Conservation (phyloP, 371 early-diverging fungal genomes). For the Coemansia linderi region DNA sequence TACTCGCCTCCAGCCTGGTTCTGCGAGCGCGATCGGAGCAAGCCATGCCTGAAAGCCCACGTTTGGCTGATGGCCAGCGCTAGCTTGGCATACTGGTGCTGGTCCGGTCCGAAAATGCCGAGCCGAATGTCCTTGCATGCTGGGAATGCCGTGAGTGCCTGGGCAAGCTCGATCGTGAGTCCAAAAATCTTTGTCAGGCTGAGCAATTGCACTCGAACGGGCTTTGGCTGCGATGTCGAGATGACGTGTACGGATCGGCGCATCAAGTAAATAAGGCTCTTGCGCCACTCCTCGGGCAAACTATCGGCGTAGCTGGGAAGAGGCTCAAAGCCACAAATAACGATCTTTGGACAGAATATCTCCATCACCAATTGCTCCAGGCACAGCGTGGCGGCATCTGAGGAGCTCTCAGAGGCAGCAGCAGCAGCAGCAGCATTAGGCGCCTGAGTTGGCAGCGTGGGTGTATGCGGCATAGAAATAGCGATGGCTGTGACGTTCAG, state of each 20-base stretch:
- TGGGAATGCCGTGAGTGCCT: constrained; percentile 20
- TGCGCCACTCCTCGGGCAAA: constrained; percentile 39
- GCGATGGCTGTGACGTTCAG: constrained; percentile 25
- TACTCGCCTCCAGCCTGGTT: constrained; percentile 26
- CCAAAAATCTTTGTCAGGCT: constrained; percentile 24
- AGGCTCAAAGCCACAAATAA: constrained; percentile 45
- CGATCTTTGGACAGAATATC: constrained; percentile 20
- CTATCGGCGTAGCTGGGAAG: constrained; percentile 20
- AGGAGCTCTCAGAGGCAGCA: not conserved
- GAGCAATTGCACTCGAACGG: constrained; percentile 38
- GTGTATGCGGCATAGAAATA: constrained; percentile 13
- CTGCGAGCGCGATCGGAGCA: constrained; percentile 34
- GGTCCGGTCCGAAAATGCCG: constrained; percentile 34
- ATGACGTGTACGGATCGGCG: constrained; percentile 32
- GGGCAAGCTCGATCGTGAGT: constrained; percentile 32
- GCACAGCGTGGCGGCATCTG: constrained; percentile 5
- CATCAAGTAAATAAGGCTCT: constrained; percentile 28
- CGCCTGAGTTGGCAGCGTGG: not conserved
- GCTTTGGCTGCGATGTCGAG: constrained; percentile 33
- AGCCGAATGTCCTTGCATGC: constrained; percentile 26
- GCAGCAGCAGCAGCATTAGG: not conserved
- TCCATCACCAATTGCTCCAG: constrained; percentile 33
- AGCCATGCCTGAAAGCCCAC: constrained; percentile 34
- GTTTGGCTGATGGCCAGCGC: constrained; percentile 44
- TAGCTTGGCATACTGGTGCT: constrained; percentile 35